Evolutionary conservation across 1,284 basidiomycete species (phyloP).

Genomic region (Exobasidium cylindrosporum): DNA sequence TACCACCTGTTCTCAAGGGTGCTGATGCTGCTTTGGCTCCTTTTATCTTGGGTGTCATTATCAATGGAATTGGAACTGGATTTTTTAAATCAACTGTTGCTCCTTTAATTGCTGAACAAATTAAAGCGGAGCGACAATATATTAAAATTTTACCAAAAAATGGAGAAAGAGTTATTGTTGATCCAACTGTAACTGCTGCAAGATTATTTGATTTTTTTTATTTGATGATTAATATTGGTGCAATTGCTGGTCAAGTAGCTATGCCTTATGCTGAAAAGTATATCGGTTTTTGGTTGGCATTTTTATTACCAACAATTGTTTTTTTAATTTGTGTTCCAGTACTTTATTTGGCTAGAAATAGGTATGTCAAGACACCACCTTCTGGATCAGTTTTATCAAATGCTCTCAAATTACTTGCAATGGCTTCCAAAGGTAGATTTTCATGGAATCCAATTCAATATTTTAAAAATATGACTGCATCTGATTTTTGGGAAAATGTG

Average conservation of each 20-base stretch:
- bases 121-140: slow-evolving; percentile 38
- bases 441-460: slow-evolving; percentile 53
- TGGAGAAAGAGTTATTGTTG: slow-evolving; percentile 77
- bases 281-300: slow-evolving; percentile 57
- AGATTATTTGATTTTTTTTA: slow-evolving; percentile 54
- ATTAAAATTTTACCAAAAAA: slow-evolving; percentile 52
- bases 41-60: slow-evolving; percentile 59
- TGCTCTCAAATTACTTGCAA: slow-evolving; percentile 49
- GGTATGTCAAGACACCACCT: slow-evolving; percentile 69
- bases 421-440: slow-evolving; percentile 53
- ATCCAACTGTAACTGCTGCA: slow-evolving; percentile 67
- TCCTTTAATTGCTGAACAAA: slow-evolving; percentile 59
- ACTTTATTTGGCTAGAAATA: slow-evolving; percentile 66
- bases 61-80: slow-evolving; percentile 64
- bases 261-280: slow-evolving; percentile 57
- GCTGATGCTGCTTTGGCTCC: slow-evolving; percentile 61
- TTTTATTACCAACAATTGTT: slow-evolving; percentile 59
- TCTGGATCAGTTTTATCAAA: slow-evolving; percentile 74
- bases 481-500: slow-evolving; percentile 74
- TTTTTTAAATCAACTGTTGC: slow-evolving; percentile 66
- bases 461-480: slow-evolving; percentile 56
- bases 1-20: slow-evolving; percentile 69
- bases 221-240: slow-evolving; percentile 53
- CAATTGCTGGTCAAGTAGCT: slow-evolving; percentile 54
- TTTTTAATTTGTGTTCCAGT: slow-evolving; percentile 64